Evolutionary conservation across 2,329 filamentous ascomycete genomes (phyloP), one percentile per base, ranked within the genome.

Genomic region (Cordyceps pruinosa): DNA sequence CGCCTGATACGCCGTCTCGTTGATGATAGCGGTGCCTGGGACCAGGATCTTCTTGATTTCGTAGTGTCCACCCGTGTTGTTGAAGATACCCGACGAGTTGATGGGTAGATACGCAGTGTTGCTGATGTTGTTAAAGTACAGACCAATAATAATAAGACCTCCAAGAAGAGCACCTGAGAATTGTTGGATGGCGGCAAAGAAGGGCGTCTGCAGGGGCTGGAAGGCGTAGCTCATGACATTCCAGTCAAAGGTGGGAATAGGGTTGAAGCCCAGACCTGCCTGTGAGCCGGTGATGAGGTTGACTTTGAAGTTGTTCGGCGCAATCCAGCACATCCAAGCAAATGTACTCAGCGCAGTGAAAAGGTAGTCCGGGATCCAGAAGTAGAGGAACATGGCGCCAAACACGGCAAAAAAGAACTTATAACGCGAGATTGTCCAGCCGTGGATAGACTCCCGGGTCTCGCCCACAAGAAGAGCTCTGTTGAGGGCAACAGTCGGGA

Each of bases 281-380:
- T 45, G 47, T 1, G 47, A 51, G 26, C 55, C 55, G n/a, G 55
- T 57, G 17, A 57, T 52, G 19, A 57, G 47, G 21, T 72, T 73
- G 8, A 76, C 65, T 4, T 69, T 72, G 34, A 73, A 55, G 49
- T 75, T 76, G 21, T 72, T 58, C 0, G 75, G 75, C 0, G 73
- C 66, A 19, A 77, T 76, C 75, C 74, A 77, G 1, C 72, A 72
- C 65, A 77, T 76, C 74, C 74, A 77, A 63, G 73, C 75, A 64
- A 77, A 77, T 1, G 69, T 69, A 13, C 67, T 67, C 7, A 77
- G 63, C 3, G 72, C 73, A 1, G 66, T 70, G 62, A 77, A 77
- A 1, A 77, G 64, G 50, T 71, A 75, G 8, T 69, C 69, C 0
- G 75, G 75, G n/a, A 78, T 65, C 73, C 73, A 77, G 63, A 75